Percentiles rank a stretch among this genome's conserved stretches.
Evolutionary conservation across 176 grass and related monocot species (phyloP).

Genomic region (Lolium rigidum): DNA sequence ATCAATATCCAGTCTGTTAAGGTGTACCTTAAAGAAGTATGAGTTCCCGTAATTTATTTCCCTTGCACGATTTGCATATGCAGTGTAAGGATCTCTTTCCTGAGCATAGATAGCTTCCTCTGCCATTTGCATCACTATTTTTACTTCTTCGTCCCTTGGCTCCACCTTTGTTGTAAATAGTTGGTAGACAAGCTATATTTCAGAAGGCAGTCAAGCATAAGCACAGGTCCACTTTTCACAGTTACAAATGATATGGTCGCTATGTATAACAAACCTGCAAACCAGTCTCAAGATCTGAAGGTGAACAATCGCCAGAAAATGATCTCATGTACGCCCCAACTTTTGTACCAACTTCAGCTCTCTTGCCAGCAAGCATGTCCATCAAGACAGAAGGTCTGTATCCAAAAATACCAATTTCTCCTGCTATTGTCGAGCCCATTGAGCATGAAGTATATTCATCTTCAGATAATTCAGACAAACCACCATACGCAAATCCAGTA

Average conservation of each 20-base stretch:
- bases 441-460: constrained; percentile 97
- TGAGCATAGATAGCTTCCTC: constrained; percentile 99
- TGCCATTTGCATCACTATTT: constrained; percentile 99
- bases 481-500: constrained; percentile 98
- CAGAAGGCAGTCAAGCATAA: constrained; percentile 43
- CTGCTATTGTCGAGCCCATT: constrained; percentile 97
- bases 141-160: constrained; percentile 95
- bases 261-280: constrained; percentile 73
- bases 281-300: constrained; percentile 95
- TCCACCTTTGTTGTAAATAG: constrained; percentile 95
- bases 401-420: constrained; percentile 97
- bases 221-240: constrained; percentile 29
- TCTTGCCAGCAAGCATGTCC: constrained; percentile 99
- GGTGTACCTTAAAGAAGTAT: constrained; percentile 93
- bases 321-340: constrained; percentile 98
- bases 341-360: constrained; percentile 98
- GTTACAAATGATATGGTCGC: background rate
- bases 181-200: constrained; percentile 87
- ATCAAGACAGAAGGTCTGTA: constrained; percentile 95
- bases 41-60: constrained; percentile 99
- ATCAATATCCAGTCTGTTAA: constrained; percentile 23
- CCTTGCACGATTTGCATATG: constrained; percentile 88
- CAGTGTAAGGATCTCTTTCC: constrained; percentile 98
- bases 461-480: constrained; percentile 94
- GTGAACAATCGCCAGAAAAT: constrained; percentile 97